Evolutionary conservation across 179 eudicot genomes (phyloP).

Genomic region (Pouteria campechiana): DNA sequence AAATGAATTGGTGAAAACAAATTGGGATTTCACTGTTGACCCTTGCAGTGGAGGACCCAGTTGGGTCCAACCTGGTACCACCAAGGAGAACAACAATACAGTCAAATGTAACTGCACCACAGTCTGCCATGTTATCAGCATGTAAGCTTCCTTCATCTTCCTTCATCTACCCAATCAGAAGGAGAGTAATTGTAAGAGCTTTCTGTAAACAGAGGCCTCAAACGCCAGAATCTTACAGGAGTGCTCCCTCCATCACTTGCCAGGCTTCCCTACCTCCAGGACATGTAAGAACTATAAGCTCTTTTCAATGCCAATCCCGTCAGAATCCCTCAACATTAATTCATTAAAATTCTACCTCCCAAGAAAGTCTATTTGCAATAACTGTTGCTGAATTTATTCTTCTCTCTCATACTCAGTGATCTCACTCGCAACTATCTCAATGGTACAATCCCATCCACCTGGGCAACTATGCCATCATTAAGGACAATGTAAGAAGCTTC

Average conservation of each 20-base stretch:
- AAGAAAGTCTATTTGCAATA: too few species aligned
- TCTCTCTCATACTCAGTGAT: conserved; percentile 13
- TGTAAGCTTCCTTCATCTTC: not conserved
- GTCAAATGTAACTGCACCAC: conserved; percentile 12
- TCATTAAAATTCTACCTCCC: conserved; percentile 2
- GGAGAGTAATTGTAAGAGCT: not conserved
- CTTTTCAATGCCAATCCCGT: not conserved
- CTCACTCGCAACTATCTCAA: conserved; percentile 30
- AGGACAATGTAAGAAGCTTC: too few species aligned
- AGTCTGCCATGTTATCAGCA: not conserved
- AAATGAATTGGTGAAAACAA: conserved; percentile 12
- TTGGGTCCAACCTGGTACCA: conserved; percentile 5
- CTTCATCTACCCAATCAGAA: not conserved
- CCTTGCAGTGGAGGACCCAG: conserved; percentile 16
- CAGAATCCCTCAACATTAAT: conserved; percentile 12
- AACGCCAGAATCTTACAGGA: conserved; percentile 17
- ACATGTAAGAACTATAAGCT: conserved; percentile 47
- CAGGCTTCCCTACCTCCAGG: conserved; percentile 48
- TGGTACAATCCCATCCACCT: conserved; percentile 28
- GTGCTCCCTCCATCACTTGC: conserved; percentile 19
- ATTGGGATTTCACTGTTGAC: conserved; percentile 26
- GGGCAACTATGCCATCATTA: conserved; percentile 30
- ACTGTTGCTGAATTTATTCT: not conserved
- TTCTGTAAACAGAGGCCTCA: conserved; percentile 11
- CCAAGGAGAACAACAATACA: too few species aligned